phyloP scores from a whole-genome alignment of 202 grass and related monocot genomes.

The Panicum hallii region DNA sequence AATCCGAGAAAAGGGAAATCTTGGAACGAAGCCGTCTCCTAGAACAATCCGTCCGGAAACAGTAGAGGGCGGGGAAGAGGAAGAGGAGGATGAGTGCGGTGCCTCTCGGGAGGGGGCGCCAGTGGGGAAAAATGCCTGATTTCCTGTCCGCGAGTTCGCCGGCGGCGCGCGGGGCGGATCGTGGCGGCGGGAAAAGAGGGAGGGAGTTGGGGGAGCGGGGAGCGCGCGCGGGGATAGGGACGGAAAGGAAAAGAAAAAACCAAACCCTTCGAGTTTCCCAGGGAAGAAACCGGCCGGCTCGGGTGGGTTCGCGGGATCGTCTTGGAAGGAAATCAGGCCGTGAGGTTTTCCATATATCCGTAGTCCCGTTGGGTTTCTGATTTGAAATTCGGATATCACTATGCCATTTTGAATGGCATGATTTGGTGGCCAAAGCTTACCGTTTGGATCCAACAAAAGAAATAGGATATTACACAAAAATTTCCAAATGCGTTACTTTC shows the following conservation, averaged over 20 bases:
- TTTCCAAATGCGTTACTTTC: neutral
- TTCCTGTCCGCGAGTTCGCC: neutral
- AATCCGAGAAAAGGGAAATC: neutral
- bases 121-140: neutral
- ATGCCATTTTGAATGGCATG: neutral
- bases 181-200: constrained; percentile 42
- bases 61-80: neutral
- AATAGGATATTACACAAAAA: neutral
- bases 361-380: neutral
- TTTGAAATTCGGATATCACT: neutral
- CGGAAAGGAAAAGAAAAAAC: neutral
- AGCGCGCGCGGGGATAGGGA: constrained; percentile 9
- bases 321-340: neutral
- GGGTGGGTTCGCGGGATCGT: neutral
- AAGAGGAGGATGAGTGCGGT: too few species aligned
- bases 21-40: neutral
- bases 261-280: constrained; percentile 11
- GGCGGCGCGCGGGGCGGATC: neutral
- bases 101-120: neutral
- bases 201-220: neutral
- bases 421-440: too few species aligned
- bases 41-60: neutral
- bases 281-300: neutral
- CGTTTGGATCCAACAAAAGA: neutral
- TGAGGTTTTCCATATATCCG: neutral